Conservation (phyloP, 345 rosid species). For the Acer negundo region DNA sequence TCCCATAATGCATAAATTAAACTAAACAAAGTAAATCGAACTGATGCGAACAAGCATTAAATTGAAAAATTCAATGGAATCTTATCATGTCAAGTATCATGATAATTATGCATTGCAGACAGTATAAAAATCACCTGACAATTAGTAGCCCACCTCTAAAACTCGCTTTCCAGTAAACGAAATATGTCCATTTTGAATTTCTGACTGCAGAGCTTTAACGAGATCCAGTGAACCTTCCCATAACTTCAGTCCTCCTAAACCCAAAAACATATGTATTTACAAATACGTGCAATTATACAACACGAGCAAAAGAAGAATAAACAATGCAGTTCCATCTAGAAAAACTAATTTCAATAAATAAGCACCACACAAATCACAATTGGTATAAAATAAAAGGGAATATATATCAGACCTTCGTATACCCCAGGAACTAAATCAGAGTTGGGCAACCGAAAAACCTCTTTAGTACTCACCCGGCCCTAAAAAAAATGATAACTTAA, state of each 20-base stretch:
- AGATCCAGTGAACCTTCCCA: slow-evolving; percentile 99
- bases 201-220: slow-evolving; percentile 67
- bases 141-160: slow-evolving; percentile 67
- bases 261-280: background rate
- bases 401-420: slow-evolving; percentile 67
- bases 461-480: slow-evolving; percentile 89
- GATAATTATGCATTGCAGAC: background rate
- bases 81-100: background rate
- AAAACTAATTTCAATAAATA: background rate
- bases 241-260: slow-evolving; percentile 86
- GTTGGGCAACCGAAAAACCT: slow-evolving; percentile 80
- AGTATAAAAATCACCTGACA: slow-evolving; percentile 29
- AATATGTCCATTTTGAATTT: slow-evolving; percentile 48
- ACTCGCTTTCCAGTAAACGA: slow-evolving; percentile 67
- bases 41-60: background rate
- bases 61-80: background rate
- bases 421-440: slow-evolving; percentile 93
- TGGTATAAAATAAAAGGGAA: background rate
- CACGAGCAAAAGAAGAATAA: background rate
- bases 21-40: background rate
- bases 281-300: background rate
- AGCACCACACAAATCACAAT: background rate
- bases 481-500: slow-evolving; percentile 27
- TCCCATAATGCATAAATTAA: background rate
- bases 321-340: background rate